phyloP scores from a whole-genome alignment of 2,329 filamentous ascomycete species.

The Fusarium compactum region DNA sequence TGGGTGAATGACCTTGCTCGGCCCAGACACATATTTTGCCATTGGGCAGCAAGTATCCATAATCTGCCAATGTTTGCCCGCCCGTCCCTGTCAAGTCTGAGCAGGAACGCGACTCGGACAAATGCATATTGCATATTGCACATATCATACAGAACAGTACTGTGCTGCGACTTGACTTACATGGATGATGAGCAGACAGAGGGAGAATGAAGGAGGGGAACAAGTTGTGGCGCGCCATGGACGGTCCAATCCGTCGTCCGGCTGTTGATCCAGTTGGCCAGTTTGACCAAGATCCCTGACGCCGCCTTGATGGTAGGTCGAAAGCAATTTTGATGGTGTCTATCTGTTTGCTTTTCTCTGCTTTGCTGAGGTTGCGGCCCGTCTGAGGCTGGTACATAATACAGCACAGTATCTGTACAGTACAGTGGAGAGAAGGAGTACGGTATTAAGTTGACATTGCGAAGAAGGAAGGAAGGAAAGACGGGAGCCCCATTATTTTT shows the following conservation, averaged over 20 bases:
- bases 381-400: not conserved
- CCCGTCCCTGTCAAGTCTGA: slow-evolving; percentile 6
- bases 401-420: not conserved
- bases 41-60: slow-evolving; percentile 54
- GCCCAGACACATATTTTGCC: slow-evolving; percentile 21
- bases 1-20: slow-evolving; percentile 9
- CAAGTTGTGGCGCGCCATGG: slow-evolving; percentile 32
- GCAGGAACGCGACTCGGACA: slow-evolving; percentile 16
- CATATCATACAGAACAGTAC: not conserved
- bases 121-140: slow-evolving; percentile 9
- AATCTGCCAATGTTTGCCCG: slow-evolving; percentile 23
- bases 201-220: slow-evolving; percentile 14
- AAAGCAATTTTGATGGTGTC: slow-evolving; percentile 26
- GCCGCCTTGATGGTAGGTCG: slow-evolving; percentile 22
- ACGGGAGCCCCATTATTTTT: slow-evolving; percentile 15
- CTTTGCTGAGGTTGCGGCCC: not conserved
- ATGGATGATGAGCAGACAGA: slow-evolving; percentile 23
- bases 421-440: slow-evolving; percentile 7
- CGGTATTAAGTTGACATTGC: slow-evolving; percentile 9
- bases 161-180: not conserved
- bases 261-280: slow-evolving; percentile 60
- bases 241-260: slow-evolving; percentile 55
- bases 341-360: slow-evolving; percentile 21
- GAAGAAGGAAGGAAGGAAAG: slow-evolving; percentile 20
- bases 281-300: slow-evolving; percentile 48